phyloP scores from a whole-genome alignment of 192 early-diverging fungal genomes.

The Gamsiella multidivaricata region DNA sequence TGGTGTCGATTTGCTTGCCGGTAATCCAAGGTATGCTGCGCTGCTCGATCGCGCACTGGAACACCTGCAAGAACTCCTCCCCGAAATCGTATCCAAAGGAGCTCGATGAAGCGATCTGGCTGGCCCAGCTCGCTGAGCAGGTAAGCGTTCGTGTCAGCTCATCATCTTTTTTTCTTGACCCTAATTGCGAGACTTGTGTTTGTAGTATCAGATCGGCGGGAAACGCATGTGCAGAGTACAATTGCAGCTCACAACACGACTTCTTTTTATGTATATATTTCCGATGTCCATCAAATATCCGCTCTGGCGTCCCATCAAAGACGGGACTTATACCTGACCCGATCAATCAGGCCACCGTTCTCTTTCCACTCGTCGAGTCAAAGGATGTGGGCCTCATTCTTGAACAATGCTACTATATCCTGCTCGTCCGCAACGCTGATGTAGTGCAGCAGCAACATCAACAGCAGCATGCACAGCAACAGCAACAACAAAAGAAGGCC shows the following conservation, averaged over 20 bases:
- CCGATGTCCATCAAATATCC: neutral
- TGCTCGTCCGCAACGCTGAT: conserved; percentile 38
- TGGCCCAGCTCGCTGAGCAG: conserved; percentile 38
- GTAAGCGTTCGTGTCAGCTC: conserved; percentile 7
- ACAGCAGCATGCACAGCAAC: neutral
- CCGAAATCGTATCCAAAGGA: conserved; percentile 43
- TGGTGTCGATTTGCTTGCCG: conserved; percentile 27
- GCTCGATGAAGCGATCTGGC: conserved; percentile 34
- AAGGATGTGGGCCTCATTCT: conserved; percentile 34
- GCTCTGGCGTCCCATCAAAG: neutral
- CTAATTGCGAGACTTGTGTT: neutral
- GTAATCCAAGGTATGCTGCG: conserved; percentile 45
- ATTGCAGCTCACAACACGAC: neutral
- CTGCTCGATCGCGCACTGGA: conserved; percentile 47
- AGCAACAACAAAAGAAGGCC: neutral
- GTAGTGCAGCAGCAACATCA: conserved; percentile 8
- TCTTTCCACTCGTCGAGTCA: conserved; percentile 41
- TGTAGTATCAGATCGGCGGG: neutral
- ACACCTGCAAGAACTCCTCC: conserved; percentile 29
- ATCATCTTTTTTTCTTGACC: neutral
- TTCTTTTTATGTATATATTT: neutral
- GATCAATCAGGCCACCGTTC: conserved; percentile 25
- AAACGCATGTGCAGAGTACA: neutral
- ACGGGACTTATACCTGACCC: conserved; percentile 45
- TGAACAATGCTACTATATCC: conserved; percentile 45